Percentiles rank a stretch among this genome's conserved stretches.
Evolutionary conservation across 352 stramenopile genomes (phyloP).

Genomic region (Pythium aristosporum): DNA sequence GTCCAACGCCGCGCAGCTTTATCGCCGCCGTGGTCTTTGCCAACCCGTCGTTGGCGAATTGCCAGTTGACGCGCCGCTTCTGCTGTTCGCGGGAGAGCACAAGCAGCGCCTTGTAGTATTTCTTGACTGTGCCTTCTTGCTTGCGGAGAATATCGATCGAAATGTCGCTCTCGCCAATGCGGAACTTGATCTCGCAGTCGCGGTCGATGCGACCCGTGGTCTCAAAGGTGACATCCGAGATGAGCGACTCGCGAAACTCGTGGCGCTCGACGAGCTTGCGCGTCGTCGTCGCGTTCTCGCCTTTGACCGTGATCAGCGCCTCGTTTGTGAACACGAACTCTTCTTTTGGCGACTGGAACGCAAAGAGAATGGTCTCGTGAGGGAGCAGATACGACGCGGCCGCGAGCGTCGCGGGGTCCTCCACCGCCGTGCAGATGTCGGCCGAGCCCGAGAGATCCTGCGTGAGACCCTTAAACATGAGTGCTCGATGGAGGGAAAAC

Average conservation of each 20-base stretch:
- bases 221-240: constrained; percentile 44
- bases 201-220: constrained; percentile 45
- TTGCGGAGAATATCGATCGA: constrained; percentile 52
- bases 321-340: constrained; percentile 75
- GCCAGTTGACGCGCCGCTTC: constrained; percentile 33
- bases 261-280: constrained; percentile 49
- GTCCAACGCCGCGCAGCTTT: constrained; percentile 24
- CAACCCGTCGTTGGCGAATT: constrained; percentile 34
- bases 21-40: constrained; percentile 33
- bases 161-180: constrained; percentile 35
- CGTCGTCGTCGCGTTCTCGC: constrained; percentile 45
- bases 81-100: constrained; percentile 42
- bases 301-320: constrained; percentile 42
- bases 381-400: constrained; percentile 46
- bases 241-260: constrained; percentile 32
- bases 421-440: constrained; percentile 28
- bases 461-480: constrained; percentile 26
- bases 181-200: constrained; percentile 64
- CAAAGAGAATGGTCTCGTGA: constrained; percentile 50
- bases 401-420: constrained; percentile 38
- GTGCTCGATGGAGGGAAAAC: neutral
- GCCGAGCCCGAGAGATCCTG: constrained; percentile 21
- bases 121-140: constrained; percentile 30
- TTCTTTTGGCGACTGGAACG: constrained; percentile 50
- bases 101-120: constrained; percentile 63